phyloP scores from a whole-genome alignment of 306 rosid species.

The Inga laurina region DNA sequence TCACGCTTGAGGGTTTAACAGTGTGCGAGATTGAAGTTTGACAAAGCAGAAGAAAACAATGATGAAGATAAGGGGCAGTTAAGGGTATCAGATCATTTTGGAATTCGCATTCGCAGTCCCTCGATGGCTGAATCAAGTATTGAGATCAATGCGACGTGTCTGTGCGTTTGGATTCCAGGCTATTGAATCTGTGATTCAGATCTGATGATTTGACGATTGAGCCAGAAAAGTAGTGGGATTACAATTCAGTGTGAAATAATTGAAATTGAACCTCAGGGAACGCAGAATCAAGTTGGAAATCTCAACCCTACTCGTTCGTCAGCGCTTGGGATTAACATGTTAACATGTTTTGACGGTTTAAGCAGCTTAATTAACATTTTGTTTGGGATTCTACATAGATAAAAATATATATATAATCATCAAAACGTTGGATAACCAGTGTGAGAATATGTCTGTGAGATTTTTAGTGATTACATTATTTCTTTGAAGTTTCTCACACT shows the following conservation, averaged over 20 bases:
- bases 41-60: slow-evolving; percentile 30
- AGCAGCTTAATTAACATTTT: too few relatives aligned
- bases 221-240: background rate
- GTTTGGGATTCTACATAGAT: background rate
- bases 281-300: slow-evolving; percentile 38
- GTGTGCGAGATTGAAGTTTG: slow-evolving; percentile 47
- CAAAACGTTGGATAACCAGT: too few relatives aligned
- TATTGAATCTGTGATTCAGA: slow-evolving; percentile 22
- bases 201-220: slow-evolving; percentile 22
- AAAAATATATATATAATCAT: too few relatives aligned
- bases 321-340: slow-evolving; percentile 1
- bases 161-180: background rate
- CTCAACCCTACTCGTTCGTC: background rate
- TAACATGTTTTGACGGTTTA: too few relatives aligned
- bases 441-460: too few relatives aligned
- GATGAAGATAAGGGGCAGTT: slow-evolving; percentile 41
- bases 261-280: slow-evolving; percentile 34
- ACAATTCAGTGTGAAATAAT: background rate
- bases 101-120: background rate
- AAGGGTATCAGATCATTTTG: slow-evolving; percentile 56
- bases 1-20: slow-evolving; percentile 96
- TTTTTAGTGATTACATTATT: too few relatives aligned
- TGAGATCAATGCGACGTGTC: slow-evolving; percentile 15
- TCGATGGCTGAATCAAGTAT: background rate
- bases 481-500: too few relatives aligned